Base-by-base conservation (phyloP, 306 rosid species). In the Vigna nakashimae region DNA sequence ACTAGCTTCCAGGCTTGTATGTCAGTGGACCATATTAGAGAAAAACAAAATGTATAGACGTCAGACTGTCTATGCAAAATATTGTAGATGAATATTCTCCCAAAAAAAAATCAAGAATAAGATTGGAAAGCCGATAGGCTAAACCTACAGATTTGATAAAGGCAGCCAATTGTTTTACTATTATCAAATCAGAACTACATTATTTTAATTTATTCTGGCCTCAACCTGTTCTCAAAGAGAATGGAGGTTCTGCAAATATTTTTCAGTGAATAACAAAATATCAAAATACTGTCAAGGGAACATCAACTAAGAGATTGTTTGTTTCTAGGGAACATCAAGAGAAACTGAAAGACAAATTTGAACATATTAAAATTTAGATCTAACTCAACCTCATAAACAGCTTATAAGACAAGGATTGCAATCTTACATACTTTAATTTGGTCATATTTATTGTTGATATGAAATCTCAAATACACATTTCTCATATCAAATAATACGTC, bases 241-340 rank as follows among this genome's bases (percentile, higher is more conserved):
- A 77, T 28, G 59, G 56, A 71, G 30, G 24, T 65, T 18, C 4
- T n/a, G 60, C 46, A 30, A 48, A 55, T 71, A 55, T 32, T 34
- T 34, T 65, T 28, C 53, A 82, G 24, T 9, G 20, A 76, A 17
- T 9, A 56, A 72, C 66, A 49, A 18, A n/a, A 65, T 4, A 38
- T 46, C 16, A 30, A 73, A 77, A 71, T 38, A 49, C 53, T 18
- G 43, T 14, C 63, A 65, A 71, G 55, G 63, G 64, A 10, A 34
- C 17, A 62, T 73, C 73, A 50, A 55, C 20, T 8, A n/a, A 80
- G 57, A 45, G 45, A 34, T 22, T 49, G 45, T 48, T 73, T 53
- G 42, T 67, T 48, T 32, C 73, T 63, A 49, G 45, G 66, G 43
- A 45, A 71, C 72, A 64, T 28, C 49, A 59, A 71, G 69, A 64